Conservation (phyloP, 306 rosid species). For the Inga oerstediana region DNA sequence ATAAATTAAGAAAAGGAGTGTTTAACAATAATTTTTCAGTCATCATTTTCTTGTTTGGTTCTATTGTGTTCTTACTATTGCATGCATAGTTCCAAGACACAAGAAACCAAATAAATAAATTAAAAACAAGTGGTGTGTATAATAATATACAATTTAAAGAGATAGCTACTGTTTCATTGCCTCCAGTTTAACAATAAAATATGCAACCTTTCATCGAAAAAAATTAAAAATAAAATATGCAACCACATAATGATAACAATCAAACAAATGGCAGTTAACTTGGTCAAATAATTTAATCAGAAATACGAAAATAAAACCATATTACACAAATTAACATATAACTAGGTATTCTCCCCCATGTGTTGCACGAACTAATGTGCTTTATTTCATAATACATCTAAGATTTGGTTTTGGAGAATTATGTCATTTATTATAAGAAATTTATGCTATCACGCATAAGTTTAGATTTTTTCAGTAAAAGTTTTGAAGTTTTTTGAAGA, state of each 20-base stretch:
- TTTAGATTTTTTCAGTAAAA: too few relatives aligned
- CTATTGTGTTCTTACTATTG: neutral
- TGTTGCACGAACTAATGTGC: neutral
- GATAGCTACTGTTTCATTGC: neutral
- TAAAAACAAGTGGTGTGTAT: neutral
- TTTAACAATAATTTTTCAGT: neutral
- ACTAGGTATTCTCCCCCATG: too few relatives aligned
- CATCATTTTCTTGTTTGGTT: neutral
- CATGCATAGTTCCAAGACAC: neutral
- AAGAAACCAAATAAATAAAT: conserved; percentile 19
- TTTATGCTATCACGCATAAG: too few relatives aligned
- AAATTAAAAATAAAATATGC: neutral
- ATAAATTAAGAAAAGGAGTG: neutral
- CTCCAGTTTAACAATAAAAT: neutral
- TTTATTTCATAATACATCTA: too few relatives aligned
- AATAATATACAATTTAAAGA: neutral
- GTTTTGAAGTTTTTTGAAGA: too few relatives aligned
- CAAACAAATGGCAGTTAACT: neutral
- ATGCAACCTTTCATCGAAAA: neutral
- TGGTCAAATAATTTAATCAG: neutral
- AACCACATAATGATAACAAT: neutral
- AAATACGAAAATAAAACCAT: neutral
- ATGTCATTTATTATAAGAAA: too few relatives aligned
- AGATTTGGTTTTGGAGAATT: too few relatives aligned
- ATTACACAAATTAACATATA: neutral